These are phyloP conservation scores for Astrothelium macrocarpum DNA, from an alignment of 495 filamentous ascomycete species.

Conservation along the genomic window DNA sequence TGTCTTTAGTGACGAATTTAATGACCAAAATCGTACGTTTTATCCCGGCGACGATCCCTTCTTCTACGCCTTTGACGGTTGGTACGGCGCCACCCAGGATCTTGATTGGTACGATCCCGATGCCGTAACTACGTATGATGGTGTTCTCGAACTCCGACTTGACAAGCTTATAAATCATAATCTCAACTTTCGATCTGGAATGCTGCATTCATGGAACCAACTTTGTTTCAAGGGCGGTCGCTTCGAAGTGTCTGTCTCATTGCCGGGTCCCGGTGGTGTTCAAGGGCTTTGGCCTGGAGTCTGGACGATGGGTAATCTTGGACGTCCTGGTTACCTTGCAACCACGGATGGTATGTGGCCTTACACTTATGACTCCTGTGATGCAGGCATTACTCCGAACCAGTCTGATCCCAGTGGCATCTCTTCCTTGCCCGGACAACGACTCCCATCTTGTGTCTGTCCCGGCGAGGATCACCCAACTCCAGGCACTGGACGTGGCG, in stretches of 20 bases:
- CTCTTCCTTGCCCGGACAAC: slow-evolving; percentile 24
- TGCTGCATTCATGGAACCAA: slow-evolving; percentile 31
- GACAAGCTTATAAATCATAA: slow-evolving; percentile 26
- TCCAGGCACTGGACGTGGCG: slow-evolving; percentile 24
- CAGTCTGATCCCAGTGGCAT: slow-evolving; percentile 27
- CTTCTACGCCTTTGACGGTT: slow-evolving; percentile 24
- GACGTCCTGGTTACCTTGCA: slow-evolving; percentile 21
- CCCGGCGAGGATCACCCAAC: slow-evolving; percentile 27
- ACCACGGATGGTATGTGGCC: slow-evolving; percentile 28
- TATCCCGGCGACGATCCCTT: slow-evolving; percentile 28
- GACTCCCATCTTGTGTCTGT: slow-evolving; percentile 28
- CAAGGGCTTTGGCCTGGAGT: slow-evolving; percentile 29
- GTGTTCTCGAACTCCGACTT: slow-evolving; percentile 24
- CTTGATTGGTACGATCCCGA: slow-evolving; percentile 32
- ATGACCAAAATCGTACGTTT: slow-evolving; percentile 23
- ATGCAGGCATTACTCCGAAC: slow-evolving; percentile 29
- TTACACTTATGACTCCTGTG: slow-evolving; percentile 28
- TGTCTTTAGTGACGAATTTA: slow-evolving; percentile 33
- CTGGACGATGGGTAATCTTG: slow-evolving; percentile 29
- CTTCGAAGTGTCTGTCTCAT: slow-evolving; percentile 26
- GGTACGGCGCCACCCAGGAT: slow-evolving; percentile 30
- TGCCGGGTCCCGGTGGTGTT: slow-evolving; percentile 24
- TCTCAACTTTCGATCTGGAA: slow-evolving; percentile 27
- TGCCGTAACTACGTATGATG: slow-evolving; percentile 24
- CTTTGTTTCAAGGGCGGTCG: slow-evolving; percentile 29